A percentile compares a stretch with the other conserved stretches of the same genome.
Evolutionary conservation across 2,329 filamentous ascomycete genomes (phyloP).

Genomic region (Aspergillus latus): DNA sequence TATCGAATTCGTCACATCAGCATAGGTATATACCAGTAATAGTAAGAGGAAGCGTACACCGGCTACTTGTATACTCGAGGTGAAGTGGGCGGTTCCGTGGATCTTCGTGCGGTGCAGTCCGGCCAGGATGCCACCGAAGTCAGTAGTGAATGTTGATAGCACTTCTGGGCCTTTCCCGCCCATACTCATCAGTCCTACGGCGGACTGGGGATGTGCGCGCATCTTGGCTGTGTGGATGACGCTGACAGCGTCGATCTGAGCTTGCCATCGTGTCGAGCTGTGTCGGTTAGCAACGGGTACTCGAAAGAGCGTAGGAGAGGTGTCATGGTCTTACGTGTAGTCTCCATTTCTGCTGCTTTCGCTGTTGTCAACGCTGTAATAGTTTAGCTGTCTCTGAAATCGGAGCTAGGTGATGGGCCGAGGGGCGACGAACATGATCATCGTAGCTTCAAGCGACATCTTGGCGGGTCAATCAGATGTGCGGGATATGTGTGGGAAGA

Average conservation of each 20-base stretch:
- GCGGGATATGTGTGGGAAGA: conserved; percentile 22
- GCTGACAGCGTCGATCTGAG: conserved; percentile 91
- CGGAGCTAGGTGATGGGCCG: conserved; percentile 15
- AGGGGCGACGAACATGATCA: conserved; percentile 68
- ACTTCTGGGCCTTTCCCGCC: conserved; percentile 96
- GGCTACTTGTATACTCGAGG: conserved; percentile 92
- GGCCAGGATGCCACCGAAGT: conserved; percentile 92
- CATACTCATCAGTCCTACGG: conserved; percentile 98
- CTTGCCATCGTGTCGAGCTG: conserved; percentile 91
- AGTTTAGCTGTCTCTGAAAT: conserved; percentile 20
- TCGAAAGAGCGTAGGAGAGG: neutral
- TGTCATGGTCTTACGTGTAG: conserved; percentile 56
- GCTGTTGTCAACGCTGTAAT: conserved; percentile 84
- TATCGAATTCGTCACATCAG: conserved; percentile 41
- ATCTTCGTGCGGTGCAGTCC: conserved; percentile 94
- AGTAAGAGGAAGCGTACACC: conserved; percentile 61
- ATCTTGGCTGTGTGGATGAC: conserved; percentile 96
- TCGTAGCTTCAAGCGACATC: conserved; percentile 98
- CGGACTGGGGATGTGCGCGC: conserved; percentile 92
- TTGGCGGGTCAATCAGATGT: conserved; percentile 48
- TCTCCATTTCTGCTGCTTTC: conserved; percentile 98
- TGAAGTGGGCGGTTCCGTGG: conserved; percentile 80
- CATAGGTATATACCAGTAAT: neutral
- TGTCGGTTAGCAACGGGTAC: conserved; percentile 33
- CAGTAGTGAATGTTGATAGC: conserved; percentile 90